Conservation (phyloP, 768 basidiomycete species). For the Porphyrellus cyaneotinctus region DNA sequence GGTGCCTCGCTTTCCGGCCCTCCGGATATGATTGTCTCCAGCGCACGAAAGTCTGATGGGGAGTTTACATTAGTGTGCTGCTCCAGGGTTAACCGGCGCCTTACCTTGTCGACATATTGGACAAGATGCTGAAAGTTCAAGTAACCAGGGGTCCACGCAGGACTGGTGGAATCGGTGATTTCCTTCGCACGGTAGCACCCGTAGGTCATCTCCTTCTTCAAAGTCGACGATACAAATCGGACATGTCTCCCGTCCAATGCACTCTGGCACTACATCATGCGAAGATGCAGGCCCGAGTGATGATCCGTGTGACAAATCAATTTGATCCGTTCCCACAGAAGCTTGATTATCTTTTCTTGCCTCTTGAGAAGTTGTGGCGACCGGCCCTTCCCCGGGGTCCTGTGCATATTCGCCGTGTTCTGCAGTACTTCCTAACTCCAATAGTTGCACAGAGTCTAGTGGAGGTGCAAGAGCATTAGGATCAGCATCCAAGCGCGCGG, state of each 20-base stretch:
- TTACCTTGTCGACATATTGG: conserved; percentile 89
- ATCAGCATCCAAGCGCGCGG: neutral
- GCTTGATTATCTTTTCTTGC: neutral
- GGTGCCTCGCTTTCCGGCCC: conserved; percentile 19
- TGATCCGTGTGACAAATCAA: neutral
- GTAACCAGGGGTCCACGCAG: conserved; percentile 92
- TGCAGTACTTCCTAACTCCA: neutral
- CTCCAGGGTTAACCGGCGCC: conserved; percentile 10
- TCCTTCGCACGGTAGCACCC: conserved; percentile 87
- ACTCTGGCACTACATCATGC: conserved; percentile 44
- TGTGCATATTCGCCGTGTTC: neutral
- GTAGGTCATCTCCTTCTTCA: conserved; percentile 87
- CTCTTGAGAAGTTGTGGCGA: neutral
- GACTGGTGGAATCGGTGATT: conserved; percentile 86
- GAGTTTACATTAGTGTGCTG: neutral
- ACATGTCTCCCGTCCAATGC: conserved; percentile 81
- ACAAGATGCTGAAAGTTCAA: conserved; percentile 86
- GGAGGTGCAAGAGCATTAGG: neutral
- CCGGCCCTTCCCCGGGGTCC: neutral
- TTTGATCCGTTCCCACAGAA: conserved; percentile 7
- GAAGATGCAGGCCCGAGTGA: neutral
- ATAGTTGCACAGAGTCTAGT: conserved; percentile 10
- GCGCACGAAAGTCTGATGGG: conserved; percentile 51
- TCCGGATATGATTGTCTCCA: conserved; percentile 53
- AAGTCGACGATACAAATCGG: conserved; percentile 96